Conservation (phyloP, 1,139 yeast genomes). For the Candida neerlandica region DNA sequence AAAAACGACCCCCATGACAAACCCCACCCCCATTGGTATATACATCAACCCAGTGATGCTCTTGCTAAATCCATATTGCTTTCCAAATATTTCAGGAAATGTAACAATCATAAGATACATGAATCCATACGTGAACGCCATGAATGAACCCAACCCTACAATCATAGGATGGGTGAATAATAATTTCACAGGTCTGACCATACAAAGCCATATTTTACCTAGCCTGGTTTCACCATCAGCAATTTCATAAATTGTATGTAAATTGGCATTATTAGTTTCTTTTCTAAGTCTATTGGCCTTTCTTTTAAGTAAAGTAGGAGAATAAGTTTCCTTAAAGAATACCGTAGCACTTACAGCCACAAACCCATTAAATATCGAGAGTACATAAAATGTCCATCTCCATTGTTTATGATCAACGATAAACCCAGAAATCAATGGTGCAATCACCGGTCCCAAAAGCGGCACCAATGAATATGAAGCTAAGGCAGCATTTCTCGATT, state of each 20-base stretch:
- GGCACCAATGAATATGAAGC: constrained; percentile 49
- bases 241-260: constrained; percentile 48
- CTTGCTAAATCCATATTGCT: constrained; percentile 37
- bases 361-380: constrained; percentile 43
- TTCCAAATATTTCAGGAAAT: constrained; percentile 39
- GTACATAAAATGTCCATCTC: constrained; percentile 49
- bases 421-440: constrained; percentile 61
- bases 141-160: constrained; percentile 46
- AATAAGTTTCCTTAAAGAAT: constrained; percentile 42
- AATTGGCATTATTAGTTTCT: constrained; percentile 38
- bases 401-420: constrained; percentile 48
- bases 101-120: constrained; percentile 51
- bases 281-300: constrained; percentile 36
- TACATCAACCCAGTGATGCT: constrained; percentile 46
- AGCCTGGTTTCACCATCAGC: constrained; percentile 37
- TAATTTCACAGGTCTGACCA: constrained; percentile 42
- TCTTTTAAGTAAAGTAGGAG: constrained; percentile 38
- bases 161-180: constrained; percentile 50
- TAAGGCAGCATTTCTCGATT: constrained; percentile 39
- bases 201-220: constrained; percentile 34
- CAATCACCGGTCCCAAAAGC: constrained; percentile 62
- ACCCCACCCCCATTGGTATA: constrained; percentile 49
- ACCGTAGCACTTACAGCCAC: constrained; percentile 40
- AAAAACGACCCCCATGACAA: constrained; percentile 39
- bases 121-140: constrained; percentile 51